Percentiles rank a stretch among this genome's conserved stretches.
These are phyloP conservation scores for Pyricularia sp. DNA, from an alignment of 2,329 filamentous ascomycete species.

Conservation along the genomic window DNA sequence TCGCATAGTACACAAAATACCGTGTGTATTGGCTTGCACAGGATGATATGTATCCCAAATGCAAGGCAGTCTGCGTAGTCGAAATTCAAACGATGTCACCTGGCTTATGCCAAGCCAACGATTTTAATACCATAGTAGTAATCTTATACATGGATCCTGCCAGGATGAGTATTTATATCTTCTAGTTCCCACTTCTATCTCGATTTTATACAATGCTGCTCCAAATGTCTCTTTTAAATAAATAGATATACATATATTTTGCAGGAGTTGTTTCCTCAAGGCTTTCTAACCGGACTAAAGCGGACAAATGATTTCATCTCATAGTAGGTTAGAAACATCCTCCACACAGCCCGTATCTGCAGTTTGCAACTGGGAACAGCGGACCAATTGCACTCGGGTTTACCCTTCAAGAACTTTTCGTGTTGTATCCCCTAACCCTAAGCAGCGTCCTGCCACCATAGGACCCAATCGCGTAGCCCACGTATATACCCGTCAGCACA, in stretches of 20 bases:
- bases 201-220: not conserved
- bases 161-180: not conserved
- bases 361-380: not conserved
- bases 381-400: not conserved
- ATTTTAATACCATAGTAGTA: too few species aligned
- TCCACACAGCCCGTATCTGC: not conserved
- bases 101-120: not conserved
- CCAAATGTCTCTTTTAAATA: not conserved
- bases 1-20: not conserved
- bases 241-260: not conserved
- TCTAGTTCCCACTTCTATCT: not conserved
- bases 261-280: not conserved
- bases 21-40: not conserved
- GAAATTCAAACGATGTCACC: too few species aligned
- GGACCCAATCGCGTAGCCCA: slow-evolving; percentile 62
- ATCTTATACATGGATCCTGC: not conserved
- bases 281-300: not conserved
- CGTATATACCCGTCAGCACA: slow-evolving; percentile 69
- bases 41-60: not conserved
- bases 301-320: not conserved
- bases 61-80: not conserved
- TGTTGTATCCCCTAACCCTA: slow-evolving; percentile 16
- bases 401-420: slow-evolving; percentile 24
- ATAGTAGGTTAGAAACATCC: not conserved
- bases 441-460: slow-evolving; percentile 37